Conservation (phyloP, 768 basidiomycete species). For the Collybiopsis confluens region DNA sequence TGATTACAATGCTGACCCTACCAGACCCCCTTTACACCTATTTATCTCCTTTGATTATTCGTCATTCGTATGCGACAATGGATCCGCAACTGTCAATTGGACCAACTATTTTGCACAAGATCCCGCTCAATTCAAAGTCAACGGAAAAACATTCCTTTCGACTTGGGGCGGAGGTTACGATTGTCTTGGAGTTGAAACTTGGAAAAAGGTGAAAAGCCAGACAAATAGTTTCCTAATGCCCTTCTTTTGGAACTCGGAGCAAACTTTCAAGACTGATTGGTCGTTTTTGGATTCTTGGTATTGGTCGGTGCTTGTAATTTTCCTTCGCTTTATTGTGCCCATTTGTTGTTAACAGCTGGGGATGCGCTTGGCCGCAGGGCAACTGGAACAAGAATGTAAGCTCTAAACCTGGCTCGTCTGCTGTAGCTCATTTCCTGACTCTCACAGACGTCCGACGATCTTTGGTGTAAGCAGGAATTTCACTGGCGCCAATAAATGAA, state of each 20-base stretch:
- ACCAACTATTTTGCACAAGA: conserved; percentile 45
- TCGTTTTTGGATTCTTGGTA: conserved; percentile 40
- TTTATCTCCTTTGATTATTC: conserved; percentile 58
- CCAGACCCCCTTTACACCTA: conserved; percentile 36
- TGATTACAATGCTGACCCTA: conserved; percentile 46
- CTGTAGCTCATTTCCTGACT: too few species aligned
- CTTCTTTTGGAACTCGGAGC: conserved; percentile 45
- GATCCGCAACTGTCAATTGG: conserved; percentile 32
- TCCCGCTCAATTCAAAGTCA: conserved; percentile 50
- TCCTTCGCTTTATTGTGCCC: not conserved
- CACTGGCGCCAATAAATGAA: too few species aligned
- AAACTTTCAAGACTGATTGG: conserved; percentile 33
- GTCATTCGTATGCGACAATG: conserved; percentile 43
- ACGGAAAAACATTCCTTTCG: conserved; percentile 53
- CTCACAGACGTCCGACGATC: conserved; percentile 38
- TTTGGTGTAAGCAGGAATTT: conserved; percentile 35
- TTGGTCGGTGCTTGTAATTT: conserved; percentile 28
- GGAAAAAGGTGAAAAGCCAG: conserved; percentile 43
- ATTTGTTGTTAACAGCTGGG: conserved; percentile 37
- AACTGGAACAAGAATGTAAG: conserved; percentile 38
- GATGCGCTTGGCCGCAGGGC: conserved; percentile 59
- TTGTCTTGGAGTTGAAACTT: conserved; percentile 50
- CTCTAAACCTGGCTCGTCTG: too few species aligned
- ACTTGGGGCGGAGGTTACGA: conserved; percentile 50
- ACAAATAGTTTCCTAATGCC: conserved; percentile 47